Percentiles rank a stretch among this genome's conserved stretches.
These are phyloP conservation scores for Ophiostoma tasmaniense DNA, from an alignment of 2,329 filamentous ascomycete genomes.

Conservation along the genomic window DNA sequence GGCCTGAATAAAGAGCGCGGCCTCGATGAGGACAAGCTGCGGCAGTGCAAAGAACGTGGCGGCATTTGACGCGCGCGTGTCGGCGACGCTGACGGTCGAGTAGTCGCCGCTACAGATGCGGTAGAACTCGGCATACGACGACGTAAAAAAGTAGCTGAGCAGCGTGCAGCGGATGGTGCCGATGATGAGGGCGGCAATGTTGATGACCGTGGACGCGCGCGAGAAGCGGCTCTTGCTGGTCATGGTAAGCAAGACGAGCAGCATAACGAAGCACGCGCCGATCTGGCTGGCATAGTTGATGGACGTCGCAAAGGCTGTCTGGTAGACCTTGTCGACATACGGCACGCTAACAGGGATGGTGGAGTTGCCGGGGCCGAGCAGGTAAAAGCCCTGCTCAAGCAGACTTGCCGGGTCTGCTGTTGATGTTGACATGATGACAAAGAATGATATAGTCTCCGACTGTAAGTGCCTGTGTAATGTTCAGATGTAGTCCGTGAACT, in stretches of 20 bases:
- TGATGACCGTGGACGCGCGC: slow-evolving; percentile 57
- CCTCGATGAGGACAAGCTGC: slow-evolving; percentile 38
- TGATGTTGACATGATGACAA: not conserved
- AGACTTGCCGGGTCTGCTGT: not conserved
- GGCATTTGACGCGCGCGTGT: slow-evolving; percentile 32
- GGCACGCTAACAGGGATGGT: slow-evolving; percentile 16
- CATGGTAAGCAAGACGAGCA: slow-evolving; percentile 57
- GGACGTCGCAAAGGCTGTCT: not conserved
- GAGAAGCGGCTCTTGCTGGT: slow-evolving; percentile 57
- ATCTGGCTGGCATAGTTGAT: slow-evolving; percentile 23
- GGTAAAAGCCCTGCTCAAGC: not conserved
- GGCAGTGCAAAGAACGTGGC: slow-evolving; percentile 36
- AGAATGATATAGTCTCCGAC: not conserved
- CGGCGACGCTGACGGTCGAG: slow-evolving; percentile 34
- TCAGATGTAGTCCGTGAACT: not conserved
- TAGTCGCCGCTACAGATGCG: slow-evolving; percentile 48
- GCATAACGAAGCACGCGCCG: slow-evolving; percentile 45
- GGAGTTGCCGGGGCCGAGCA: not conserved
- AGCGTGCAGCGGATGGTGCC: slow-evolving; percentile 53
- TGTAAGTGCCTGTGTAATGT: not conserved
- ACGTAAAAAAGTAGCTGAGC: slow-evolving; percentile 51
- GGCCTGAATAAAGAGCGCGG: slow-evolving; percentile 43
- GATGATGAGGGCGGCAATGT: slow-evolving; percentile 50
- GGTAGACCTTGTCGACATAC: slow-evolving; percentile 11
- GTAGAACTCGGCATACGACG: slow-evolving; percentile 55